Percentiles rank a stretch among this genome's conserved stretches.
Conservation (phyloP, 148 eudicot species). For the Polygonum aviculare region DNA sequence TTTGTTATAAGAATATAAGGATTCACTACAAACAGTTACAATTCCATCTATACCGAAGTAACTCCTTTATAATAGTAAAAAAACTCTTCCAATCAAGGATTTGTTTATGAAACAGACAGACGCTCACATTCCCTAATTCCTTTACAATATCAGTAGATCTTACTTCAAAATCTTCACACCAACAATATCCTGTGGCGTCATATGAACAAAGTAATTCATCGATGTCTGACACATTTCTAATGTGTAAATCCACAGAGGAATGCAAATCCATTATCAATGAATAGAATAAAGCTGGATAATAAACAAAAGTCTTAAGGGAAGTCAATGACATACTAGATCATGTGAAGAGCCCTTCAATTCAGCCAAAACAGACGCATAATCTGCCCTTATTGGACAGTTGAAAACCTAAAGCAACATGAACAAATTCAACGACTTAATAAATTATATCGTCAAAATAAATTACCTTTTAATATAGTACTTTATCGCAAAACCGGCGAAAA, state of each 20-base stretch:
- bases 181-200: too few relatives aligned
- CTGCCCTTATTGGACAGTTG: constrained; percentile 82
- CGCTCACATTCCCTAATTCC: too few relatives aligned
- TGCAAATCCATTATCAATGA: not conserved
- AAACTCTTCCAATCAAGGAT: too few relatives aligned
- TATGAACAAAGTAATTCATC: too few relatives aligned
- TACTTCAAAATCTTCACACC: too few relatives aligned
- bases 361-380: constrained; percentile 73
- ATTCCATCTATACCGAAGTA: too few relatives aligned
- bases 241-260: not conserved
- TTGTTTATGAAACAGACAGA: too few relatives aligned
- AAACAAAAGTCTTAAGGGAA: not conserved
- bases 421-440: not conserved
- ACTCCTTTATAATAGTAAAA: too few relatives aligned
- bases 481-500: constrained; percentile 99
- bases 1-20: not conserved
- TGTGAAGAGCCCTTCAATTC: constrained; percentile 83
- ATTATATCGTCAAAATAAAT: not conserved
- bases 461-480: not conserved
- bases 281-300: constrained; percentile 10
- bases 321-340: constrained; percentile 63
- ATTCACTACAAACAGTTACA: not conserved
- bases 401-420: constrained; percentile 51
- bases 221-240: too few relatives aligned
- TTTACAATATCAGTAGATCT: too few relatives aligned